These are phyloP conservation scores for Juncus effusus DNA, from an alignment of 176 grass and related monocot genomes.

Conservation along the genomic window DNA sequence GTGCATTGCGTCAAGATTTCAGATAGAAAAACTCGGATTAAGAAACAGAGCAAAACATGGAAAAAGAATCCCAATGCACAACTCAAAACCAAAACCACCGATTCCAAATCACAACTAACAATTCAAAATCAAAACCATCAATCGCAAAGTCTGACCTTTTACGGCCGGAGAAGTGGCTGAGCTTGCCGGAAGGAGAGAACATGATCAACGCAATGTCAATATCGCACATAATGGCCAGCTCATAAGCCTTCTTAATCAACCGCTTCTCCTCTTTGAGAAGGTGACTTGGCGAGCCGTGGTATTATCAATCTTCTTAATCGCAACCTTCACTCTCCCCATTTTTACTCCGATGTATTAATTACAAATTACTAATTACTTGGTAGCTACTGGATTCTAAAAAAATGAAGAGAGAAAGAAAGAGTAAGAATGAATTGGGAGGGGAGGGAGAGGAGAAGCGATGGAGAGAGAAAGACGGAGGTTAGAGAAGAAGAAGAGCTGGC, in stretches of 20 bases:
- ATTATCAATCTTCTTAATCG: slow-evolving; percentile 62
- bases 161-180: slow-evolving; percentile 57
- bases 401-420: neutral
- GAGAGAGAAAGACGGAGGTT: no score
- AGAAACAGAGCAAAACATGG: no score
- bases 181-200: slow-evolving; percentile 59
- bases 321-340: slow-evolving; percentile 70
- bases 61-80: no score
- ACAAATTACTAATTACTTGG: no score
- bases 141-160: slow-evolving; percentile 29
- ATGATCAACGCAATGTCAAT: slow-evolving; percentile 73
- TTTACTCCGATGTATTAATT: neutral
- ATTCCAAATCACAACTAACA: no score
- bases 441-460: no score
- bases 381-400: no score
- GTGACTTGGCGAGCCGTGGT: slow-evolving; percentile 63
- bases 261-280: slow-evolving; percentile 76
- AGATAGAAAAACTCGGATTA: no score
- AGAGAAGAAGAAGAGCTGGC: no score
- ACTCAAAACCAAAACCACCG: no score
- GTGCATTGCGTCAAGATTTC: no score
- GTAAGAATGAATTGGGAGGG: neutral
- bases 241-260: slow-evolving; percentile 84
- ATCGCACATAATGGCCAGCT: slow-evolving; percentile 77
- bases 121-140: no score